phyloP scores from a whole-genome alignment of 495 filamentous ascomycete genomes.

The Penicillium argentinense region DNA sequence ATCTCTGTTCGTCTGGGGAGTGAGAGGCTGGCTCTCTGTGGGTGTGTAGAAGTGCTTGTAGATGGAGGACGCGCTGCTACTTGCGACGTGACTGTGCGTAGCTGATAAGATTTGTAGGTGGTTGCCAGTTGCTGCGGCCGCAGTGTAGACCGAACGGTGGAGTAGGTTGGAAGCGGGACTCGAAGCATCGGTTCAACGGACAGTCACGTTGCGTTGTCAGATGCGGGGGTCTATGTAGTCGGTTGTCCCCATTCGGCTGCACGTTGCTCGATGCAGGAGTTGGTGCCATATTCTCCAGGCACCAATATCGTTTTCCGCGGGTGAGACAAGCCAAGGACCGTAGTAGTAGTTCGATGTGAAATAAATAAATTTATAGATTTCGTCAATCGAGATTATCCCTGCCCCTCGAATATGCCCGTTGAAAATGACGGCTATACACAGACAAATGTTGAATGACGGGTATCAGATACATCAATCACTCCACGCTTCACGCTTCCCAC shows the following conservation, averaged over 20 bases:
- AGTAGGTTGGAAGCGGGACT: not conserved
- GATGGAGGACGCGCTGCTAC: not conserved
- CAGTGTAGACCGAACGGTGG: not conserved
- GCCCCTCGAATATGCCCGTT: no score
- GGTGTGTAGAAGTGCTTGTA: not conserved
- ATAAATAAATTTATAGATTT: no score
- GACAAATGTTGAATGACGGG: constrained; percentile 27
- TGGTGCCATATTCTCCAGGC: not conserved
- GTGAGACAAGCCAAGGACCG: no score
- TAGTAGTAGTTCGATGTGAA: no score
- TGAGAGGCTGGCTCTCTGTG: not conserved
- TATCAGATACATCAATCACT: constrained; percentile 14
- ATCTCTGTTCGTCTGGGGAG: no score
- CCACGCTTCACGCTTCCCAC: no score
- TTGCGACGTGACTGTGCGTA: not conserved
- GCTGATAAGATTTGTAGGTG: not conserved
- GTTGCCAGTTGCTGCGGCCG: not conserved
- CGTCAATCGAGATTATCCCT: no score
- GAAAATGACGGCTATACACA: no score
- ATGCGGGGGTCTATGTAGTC: not conserved
- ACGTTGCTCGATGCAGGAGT: no score
- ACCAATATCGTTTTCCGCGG: no score
- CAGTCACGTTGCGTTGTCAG: not conserved
- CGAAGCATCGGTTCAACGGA: not conserved
- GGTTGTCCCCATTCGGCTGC: not conserved